Evolutionary conservation across 345 rosid genomes (phyloP).

Genomic region (Citrus australasica): DNA sequence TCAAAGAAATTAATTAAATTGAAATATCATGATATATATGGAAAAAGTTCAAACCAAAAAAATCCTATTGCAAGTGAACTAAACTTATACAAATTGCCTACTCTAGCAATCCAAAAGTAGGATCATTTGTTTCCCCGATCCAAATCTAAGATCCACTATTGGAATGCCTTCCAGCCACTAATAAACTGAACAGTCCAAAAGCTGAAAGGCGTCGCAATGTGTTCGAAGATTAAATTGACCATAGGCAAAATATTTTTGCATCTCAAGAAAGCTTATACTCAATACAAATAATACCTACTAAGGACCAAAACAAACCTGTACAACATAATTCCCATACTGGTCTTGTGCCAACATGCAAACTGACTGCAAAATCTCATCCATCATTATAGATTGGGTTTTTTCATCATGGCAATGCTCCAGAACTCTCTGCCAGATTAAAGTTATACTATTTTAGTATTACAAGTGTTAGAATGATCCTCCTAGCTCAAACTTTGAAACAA

Average conservation of each 20-base stretch:
- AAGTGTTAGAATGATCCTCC: background rate
- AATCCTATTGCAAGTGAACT: no score
- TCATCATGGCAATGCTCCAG: conserved; percentile 82
- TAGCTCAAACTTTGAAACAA: background rate
- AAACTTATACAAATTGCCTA: no score
- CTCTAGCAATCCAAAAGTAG: no score
- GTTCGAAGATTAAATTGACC: background rate
- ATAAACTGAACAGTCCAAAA: background rate
- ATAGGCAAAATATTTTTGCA: background rate
- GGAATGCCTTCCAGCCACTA: background rate
- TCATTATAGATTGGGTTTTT: conserved; percentile 78
- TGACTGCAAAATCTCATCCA: conserved; percentile 77
- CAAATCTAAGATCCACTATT: background rate
- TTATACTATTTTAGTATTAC: conserved; percentile 7
- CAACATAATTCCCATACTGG: conserved; percentile 96
- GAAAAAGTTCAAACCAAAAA: no score
- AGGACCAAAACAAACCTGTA: conserved; percentile 67
- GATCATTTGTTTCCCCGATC: no score
- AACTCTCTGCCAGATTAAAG: conserved; percentile 59
- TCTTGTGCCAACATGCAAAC: conserved; percentile 95
- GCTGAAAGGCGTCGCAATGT: background rate
- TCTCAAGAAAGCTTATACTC: background rate
- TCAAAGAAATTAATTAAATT: background rate
- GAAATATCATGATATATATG: background rate
- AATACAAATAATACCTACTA: background rate